Conservation (phyloP, 1,284 basidiomycete species). For the Malassezia dermatis region DNA sequence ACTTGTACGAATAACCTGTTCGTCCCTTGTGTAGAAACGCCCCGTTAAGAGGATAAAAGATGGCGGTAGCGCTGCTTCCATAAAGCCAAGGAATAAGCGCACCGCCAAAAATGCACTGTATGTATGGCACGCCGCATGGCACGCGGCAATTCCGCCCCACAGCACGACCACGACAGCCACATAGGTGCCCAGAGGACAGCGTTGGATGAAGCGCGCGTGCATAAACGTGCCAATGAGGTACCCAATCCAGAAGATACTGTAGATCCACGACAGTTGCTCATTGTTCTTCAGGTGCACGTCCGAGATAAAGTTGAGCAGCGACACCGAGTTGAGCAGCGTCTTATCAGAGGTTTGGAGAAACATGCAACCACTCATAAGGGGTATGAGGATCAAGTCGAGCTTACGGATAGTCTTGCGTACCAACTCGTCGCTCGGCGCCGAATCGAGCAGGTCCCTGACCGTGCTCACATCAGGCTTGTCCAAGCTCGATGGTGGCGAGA, state of each 20-base stretch:
- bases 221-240: slow-evolving; percentile 20
- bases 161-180: slow-evolving; percentile 7
- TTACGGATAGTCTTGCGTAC: slow-evolving; percentile 25
- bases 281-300: slow-evolving; percentile 29
- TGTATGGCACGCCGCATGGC: slow-evolving; percentile 33
- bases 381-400: slow-evolving; percentile 39
- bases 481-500: neutral
- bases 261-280: slow-evolving; percentile 36
- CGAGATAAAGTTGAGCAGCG: slow-evolving; percentile 30
- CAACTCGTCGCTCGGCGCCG: neutral
- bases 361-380: slow-evolving; percentile 14
- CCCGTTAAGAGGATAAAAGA: slow-evolving; percentile 30
- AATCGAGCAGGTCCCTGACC: neutral
- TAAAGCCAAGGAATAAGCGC: slow-evolving; percentile 38
- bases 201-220: slow-evolving; percentile 21
- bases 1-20: slow-evolving; percentile 24
- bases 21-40: slow-evolving; percentile 27
- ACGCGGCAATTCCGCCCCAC: slow-evolving; percentile 21
- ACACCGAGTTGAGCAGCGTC: slow-evolving; percentile 30
- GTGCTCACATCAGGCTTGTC: neutral
- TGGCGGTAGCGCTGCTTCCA: slow-evolving; percentile 30
- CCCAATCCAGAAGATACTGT: slow-evolving; percentile 27
- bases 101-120: slow-evolving; percentile 28
- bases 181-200: slow-evolving; percentile 18
- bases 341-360: slow-evolving; percentile 38